Percentiles rank a stretch among this genome's conserved stretches.
Conservation (phyloP, 768 basidiomycete species). For the Inosperma sp. region DNA sequence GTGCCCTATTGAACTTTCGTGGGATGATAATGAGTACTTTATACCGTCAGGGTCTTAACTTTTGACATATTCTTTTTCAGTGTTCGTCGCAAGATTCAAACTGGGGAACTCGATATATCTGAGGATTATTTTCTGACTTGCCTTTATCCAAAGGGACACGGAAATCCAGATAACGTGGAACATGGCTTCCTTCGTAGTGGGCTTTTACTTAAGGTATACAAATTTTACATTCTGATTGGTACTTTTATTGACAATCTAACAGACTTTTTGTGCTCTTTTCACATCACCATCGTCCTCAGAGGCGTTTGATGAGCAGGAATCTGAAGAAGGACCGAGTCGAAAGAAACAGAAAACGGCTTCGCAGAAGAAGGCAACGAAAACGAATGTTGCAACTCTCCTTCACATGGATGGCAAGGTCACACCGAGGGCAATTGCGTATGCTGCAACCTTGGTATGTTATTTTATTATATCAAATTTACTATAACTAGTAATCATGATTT, state of each 20-base stretch:
- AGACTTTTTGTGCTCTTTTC: conserved; percentile 15
- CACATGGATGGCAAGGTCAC: conserved; percentile 19
- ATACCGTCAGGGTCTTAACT: background rate
- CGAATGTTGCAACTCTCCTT: conserved; percentile 14
- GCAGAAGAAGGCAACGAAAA: conserved; percentile 12
- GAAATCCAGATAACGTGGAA: conserved; percentile 9
- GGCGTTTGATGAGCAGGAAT: conserved; percentile 6
- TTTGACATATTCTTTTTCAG: background rate
- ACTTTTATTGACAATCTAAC: background rate
- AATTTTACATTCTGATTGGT: background rate
- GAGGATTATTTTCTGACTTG: conserved; percentile 5
- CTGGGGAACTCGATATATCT: conserved; percentile 4
- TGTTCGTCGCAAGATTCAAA: conserved; percentile 2
- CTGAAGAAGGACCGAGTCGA: conserved; percentile 12
- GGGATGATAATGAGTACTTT: conserved; percentile 15
- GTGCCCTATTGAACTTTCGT: conserved; percentile 18
- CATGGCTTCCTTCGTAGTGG: conserved; percentile 8
- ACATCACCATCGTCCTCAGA: conserved; percentile 14
- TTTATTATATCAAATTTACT: background rate
- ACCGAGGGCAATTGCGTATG: conserved; percentile 26
- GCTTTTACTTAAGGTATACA: conserved; percentile 15
- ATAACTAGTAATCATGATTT: background rate
- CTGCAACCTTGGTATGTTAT: conserved; percentile 21
- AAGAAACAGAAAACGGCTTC: conserved; percentile 4
- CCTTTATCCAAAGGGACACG: background rate